A percentile compares a stretch with the other conserved stretches of the same genome.
Evolutionary conservation across 1,284 basidiomycete species (phyloP).

Genomic region (Microbotryum intermedium): DNA sequence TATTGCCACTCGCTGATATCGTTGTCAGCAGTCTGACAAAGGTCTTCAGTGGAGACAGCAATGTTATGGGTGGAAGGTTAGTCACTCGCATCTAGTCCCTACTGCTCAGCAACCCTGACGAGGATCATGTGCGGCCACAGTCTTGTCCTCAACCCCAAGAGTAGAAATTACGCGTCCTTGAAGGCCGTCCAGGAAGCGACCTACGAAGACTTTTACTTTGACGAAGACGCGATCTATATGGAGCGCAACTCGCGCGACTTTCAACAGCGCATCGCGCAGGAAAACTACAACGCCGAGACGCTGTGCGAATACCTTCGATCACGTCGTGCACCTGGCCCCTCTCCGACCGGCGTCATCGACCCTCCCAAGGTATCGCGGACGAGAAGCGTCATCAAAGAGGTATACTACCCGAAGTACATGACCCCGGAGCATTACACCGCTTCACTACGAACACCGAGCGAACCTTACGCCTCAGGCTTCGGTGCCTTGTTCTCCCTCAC

Average conservation of each 20-base stretch:
- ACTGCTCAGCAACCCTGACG: neutral
- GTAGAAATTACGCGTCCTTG: conserved; percentile 57
- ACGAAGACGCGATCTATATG: conserved; percentile 91
- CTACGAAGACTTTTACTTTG: conserved; percentile 83
- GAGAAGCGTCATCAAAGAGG: conserved; percentile 58
- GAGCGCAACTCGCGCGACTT: conserved; percentile 97
- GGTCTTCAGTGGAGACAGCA: conserved; percentile 88
- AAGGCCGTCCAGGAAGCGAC: conserved; percentile 52
- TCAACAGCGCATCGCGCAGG: conserved; percentile 59
- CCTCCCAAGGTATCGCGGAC: conserved; percentile 9
- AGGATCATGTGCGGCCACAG: conserved; percentile 41
- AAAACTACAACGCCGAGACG: conserved; percentile 75
- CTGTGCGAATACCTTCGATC: conserved; percentile 70
- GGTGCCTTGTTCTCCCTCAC: conserved; percentile 89
- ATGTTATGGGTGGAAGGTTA: conserved; percentile 95
- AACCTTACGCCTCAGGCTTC: conserved; percentile 48
- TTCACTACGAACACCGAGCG: conserved; percentile 46
- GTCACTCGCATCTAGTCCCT: conserved; percentile 29
- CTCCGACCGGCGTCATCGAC: conserved; percentile 31
- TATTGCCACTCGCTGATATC: conserved; percentile 80
- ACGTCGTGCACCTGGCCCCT: conserved; percentile 37
- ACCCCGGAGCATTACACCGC: conserved; percentile 64
- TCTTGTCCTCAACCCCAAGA: conserved; percentile 74
- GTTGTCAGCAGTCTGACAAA: conserved; percentile 92
- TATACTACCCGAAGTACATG: conserved; percentile 83